Percentiles rank a stretch among this genome's conserved stretches.
Conservation (phyloP, 345 rosid genomes). For the Pelargonium nanum region DNA sequence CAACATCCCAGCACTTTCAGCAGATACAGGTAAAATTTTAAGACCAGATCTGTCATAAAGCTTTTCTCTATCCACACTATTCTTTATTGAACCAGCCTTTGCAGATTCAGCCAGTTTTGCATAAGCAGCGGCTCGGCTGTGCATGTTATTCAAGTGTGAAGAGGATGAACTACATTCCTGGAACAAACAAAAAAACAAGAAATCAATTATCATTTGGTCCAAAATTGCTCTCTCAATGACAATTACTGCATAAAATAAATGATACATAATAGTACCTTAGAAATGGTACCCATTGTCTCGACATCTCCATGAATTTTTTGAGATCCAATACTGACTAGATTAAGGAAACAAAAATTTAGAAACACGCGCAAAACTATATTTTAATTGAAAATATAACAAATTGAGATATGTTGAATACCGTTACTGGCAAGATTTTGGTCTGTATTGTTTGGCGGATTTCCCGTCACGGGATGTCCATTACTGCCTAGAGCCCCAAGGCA, state of each 20-base stretch:
- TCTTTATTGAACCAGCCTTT: slow-evolving; percentile 18
- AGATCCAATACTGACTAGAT: neutral
- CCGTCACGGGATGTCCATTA: neutral
- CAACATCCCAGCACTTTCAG: slow-evolving; percentile 69
- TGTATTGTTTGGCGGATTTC: neutral
- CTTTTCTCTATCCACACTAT: slow-evolving; percentile 17
- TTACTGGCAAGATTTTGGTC: neutral
- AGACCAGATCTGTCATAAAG: slow-evolving; percentile 24
- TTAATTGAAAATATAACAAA: neutral
- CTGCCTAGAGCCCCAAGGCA: neutral
- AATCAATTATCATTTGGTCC: neutral
- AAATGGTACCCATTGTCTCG: neutral
- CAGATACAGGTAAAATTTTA: slow-evolving; percentile 67
- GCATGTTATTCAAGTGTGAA: slow-evolving; percentile 30
- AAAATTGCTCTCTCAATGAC: neutral
- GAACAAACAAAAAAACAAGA: slow-evolving; percentile 8
- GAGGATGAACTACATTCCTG: slow-evolving; percentile 25
- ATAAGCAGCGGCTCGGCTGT: slow-evolving; percentile 61
- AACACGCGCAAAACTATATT: neutral
- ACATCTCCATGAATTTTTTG: neutral
- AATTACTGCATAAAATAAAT: neutral
- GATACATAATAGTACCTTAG: neutral
- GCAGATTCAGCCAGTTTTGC: slow-evolving; percentile 51
- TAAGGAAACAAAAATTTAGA: neutral
- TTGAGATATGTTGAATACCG: neutral